Percentiles rank a stretch among this genome's conserved stretches.
Evolutionary conservation across 257 asterid species (phyloP).

Genomic region (Nicotiana obtusifolia): DNA sequence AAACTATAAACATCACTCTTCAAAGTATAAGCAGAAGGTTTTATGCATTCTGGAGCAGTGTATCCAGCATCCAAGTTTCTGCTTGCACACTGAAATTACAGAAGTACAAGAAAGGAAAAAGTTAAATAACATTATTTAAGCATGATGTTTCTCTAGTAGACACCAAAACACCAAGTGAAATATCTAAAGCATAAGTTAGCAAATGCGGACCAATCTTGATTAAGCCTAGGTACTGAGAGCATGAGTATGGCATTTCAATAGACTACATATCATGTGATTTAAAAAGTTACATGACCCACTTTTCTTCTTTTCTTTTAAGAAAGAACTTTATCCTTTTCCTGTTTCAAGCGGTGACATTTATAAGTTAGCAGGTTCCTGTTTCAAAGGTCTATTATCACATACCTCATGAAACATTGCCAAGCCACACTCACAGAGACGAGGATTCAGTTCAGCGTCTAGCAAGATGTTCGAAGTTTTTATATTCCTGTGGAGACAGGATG

Average conservation of each 20-base stretch:
- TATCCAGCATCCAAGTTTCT: constrained; percentile 36
- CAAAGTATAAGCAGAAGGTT: constrained; percentile 28
- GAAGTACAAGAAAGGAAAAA: neutral
- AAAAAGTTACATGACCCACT: neutral
- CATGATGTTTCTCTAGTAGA: neutral
- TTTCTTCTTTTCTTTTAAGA: neutral
- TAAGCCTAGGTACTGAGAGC: neutral
- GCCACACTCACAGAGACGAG: constrained; percentile 57
- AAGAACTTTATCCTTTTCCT: neutral
- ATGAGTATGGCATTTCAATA: neutral
- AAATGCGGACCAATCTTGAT: neutral
- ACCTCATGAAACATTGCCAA: constrained; percentile 39
- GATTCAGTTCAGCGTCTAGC: constrained; percentile 49
- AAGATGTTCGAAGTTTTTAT: constrained; percentile 52
- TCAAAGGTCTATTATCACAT: neutral
- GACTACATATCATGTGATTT: neutral
- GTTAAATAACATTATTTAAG: neutral
- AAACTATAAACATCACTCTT: constrained; percentile 60
- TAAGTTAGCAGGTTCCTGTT: neutral
- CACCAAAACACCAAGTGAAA: neutral
- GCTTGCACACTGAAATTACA: constrained; percentile 12
- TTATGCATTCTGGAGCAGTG: constrained; percentile 50
- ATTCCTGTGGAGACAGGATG: constrained; percentile 44
- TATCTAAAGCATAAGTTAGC: neutral
- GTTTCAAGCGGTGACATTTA: neutral